Base-by-base conservation (phyloP, 2,329 filamentous ascomycete species). In the Ambrosiella beaveri region DNA sequence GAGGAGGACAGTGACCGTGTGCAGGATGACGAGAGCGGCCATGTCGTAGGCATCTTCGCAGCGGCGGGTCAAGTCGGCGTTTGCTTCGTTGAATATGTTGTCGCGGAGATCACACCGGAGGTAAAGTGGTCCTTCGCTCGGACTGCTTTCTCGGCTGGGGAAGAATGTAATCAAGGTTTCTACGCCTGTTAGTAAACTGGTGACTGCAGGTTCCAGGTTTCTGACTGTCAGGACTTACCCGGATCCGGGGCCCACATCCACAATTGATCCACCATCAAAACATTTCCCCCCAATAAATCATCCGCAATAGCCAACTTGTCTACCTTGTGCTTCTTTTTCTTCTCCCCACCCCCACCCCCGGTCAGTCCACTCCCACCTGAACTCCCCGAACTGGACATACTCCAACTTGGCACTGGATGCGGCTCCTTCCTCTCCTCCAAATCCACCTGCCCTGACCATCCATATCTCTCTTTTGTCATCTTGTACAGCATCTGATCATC, bases 401-500 rank as follows among this genome's bases (percentile, higher is more conserved):
- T 57, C 55, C 44, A 57, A n/a, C n/a, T 39, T 40, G 55, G 44
- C 35, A 39, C 15, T 37, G 47, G n/a, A 38, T 50, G 37, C n/a
- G 55, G 55, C 45, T 44, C 47, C 45, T 57, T 57, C 15, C 35
- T 44, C 17, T 37, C 40, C 15, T 57, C 55, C 27, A 57, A 19
- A 39, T 57, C 55, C 55, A 49, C 36, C 35, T 19, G 37, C 12
- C 55, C 51, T 7, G 40, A 35, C 0, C 11, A 7, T 11, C 64
- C 64, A 1, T 63, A 59, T 1, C 73, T 67, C 58, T 76, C 70
- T 62, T 79, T 81, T 1, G 79, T 81, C 1, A 83, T 68, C 63
- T 84, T 84, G 66, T 83, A 84, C 6, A 84, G 67, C 77, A 84
- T 83, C 65, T 84, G 81, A 47, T 84, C 81, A 49, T 81, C 79